A percentile compares a stretch with the other conserved stretches of the same genome.
Conservation (phyloP, 345 rosid genomes). For the Barbarea vulgaris region DNA sequence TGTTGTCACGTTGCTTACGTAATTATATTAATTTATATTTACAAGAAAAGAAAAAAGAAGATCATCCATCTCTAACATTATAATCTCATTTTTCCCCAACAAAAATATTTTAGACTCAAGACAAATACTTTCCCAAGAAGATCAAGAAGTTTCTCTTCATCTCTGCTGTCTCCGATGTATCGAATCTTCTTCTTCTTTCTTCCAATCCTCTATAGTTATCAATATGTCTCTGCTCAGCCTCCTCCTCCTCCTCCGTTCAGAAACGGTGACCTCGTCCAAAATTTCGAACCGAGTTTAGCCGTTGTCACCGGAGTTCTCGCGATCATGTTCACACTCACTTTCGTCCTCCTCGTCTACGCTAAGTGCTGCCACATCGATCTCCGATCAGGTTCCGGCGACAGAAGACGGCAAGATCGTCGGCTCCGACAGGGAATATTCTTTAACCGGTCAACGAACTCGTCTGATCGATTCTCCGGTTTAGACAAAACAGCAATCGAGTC, state of each 20-base stretch:
- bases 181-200: slow-evolving; percentile 29
- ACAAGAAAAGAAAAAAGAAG: neutral
- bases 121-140: neutral
- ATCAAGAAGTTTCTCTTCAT: slow-evolving; percentile 17
- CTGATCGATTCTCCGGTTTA: slow-evolving; percentile 71
- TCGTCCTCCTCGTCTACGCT: slow-evolving; percentile 64
- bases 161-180: slow-evolving; percentile 29
- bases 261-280: slow-evolving; percentile 44
- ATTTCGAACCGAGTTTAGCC: slow-evolving; percentile 82
- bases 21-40: neutral
- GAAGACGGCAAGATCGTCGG: slow-evolving; percentile 24
- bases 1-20: slow-evolving; percentile 38
- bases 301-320: slow-evolving; percentile 74
- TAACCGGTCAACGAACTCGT: slow-evolving; percentile 35
- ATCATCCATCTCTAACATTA: neutral
- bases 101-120: neutral
- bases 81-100: slow-evolving; percentile 2
- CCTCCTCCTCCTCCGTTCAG: slow-evolving; percentile 28
- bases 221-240: slow-evolving; percentile 43
- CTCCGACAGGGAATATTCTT: slow-evolving; percentile 33
- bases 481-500: slow-evolving; percentile 75
- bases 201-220: slow-evolving; percentile 1
- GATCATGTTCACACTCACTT: slow-evolving; percentile 68
- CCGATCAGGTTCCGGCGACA: slow-evolving; percentile 29
- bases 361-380: slow-evolving; percentile 62